Conservation (phyloP, 2,329 filamentous ascomycete species). For the Paraconiothyrium sp. region DNA sequence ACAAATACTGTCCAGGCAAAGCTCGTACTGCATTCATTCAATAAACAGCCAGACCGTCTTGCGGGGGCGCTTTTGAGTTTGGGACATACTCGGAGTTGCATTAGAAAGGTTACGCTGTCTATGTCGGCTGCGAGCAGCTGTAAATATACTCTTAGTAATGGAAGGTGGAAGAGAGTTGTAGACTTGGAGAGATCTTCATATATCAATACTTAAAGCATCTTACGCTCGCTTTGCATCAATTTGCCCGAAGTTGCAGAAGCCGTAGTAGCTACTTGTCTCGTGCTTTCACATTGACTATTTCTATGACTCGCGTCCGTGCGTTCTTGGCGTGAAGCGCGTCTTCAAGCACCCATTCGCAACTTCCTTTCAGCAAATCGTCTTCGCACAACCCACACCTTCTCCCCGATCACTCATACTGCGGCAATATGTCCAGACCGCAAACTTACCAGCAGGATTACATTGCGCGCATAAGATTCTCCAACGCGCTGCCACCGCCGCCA, state of each 20-base stretch:
- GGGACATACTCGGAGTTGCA: conserved; percentile 36
- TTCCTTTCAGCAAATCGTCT: conserved; percentile 34
- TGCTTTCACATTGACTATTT: too few relatives aligned
- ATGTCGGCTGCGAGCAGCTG: conserved; percentile 27
- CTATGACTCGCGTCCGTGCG: background rate
- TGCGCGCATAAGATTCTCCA: conserved; percentile 92
- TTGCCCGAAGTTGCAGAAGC: background rate
- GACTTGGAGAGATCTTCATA: conserved; percentile 30
- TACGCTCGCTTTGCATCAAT: conserved; percentile 33
- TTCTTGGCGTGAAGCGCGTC: conserved; percentile 7
- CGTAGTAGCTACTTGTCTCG: too few relatives aligned
- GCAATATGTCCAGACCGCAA: conserved; percentile 36
- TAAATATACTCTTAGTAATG: conserved; percentile 36
- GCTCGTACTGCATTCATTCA: conserved; percentile 16
- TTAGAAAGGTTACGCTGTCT: conserved; percentile 25
- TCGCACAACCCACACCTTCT: conserved; percentile 11
- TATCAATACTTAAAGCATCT: conserved; percentile 40
- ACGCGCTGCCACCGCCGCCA: conserved; percentile 92
- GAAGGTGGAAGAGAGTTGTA: conserved; percentile 30
- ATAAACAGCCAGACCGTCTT: background rate
- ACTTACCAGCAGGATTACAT: conserved; percentile 93
- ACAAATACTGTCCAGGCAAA: conserved; percentile 4
- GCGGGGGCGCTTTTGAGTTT: conserved; percentile 12
- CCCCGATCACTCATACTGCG: conserved; percentile 12
- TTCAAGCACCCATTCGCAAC: background rate